Percentiles rank a stretch among this genome's conserved stretches.
Conservation (phyloP, 2,329 filamentous ascomycete genomes). For the Tolypocladium ophioglossoides region DNA sequence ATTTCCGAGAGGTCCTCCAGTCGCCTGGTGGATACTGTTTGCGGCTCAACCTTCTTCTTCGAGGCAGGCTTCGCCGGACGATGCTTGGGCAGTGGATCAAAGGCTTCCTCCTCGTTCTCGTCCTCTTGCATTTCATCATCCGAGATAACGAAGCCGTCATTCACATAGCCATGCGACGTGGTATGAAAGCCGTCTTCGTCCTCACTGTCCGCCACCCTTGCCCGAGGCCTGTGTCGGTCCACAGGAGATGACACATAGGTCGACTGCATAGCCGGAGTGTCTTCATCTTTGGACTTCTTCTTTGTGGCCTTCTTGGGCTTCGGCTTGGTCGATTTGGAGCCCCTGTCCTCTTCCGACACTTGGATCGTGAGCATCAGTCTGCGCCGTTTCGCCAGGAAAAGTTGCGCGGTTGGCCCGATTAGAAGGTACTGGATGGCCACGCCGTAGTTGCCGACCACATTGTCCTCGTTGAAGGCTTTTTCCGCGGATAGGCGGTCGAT, state of each 20-base stretch:
- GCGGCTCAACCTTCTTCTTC: constrained; percentile 32
- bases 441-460: constrained; percentile 36
- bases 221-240: constrained; percentile 19
- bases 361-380: constrained; percentile 35
- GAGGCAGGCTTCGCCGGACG: constrained; percentile 24
- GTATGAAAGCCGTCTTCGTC: constrained; percentile 28
- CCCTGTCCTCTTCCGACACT: constrained; percentile 20
- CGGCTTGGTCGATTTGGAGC: constrained; percentile 18
- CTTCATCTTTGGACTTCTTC: constrained; percentile 22
- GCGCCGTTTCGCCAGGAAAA: constrained; percentile 33
- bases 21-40: constrained; percentile 46
- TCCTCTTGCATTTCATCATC: constrained; percentile 24
- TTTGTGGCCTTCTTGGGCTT: constrained; percentile 24
- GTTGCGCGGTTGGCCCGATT: constrained; percentile 28
- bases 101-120: constrained; percentile 32
- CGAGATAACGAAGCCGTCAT: constrained; percentile 38
- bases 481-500: constrained; percentile 67
- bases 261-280: constrained; percentile 30
- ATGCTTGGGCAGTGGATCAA: constrained; percentile 29
- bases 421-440: constrained; percentile 68
- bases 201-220: constrained; percentile 14
- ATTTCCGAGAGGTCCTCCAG: constrained; percentile 44
- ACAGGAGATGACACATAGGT: constrained; percentile 44
- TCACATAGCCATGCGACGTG: constrained; percentile 35
- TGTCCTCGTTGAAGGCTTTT: constrained; percentile 62